A percentile compares a stretch with the other conserved stretches of the same genome.
Evolutionary conservation across 208 protist species (phyloP).

Genomic region (Trichomonas tenax): DNA sequence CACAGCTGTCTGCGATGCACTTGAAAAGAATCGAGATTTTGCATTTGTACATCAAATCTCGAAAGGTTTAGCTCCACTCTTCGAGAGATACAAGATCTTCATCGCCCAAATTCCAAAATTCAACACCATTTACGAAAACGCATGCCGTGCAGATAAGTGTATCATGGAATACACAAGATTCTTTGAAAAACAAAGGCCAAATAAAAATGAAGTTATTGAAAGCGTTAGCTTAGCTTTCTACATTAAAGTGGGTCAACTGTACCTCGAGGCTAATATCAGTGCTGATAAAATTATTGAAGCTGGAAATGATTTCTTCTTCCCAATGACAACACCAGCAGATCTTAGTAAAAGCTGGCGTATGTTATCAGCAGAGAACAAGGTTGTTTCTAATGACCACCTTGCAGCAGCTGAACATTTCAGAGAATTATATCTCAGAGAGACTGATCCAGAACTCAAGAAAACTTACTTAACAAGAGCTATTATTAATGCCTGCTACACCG

Average conservation of each 20-base stretch:
- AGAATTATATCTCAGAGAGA: neutral
- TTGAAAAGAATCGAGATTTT: neutral
- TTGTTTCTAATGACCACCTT: neutral
- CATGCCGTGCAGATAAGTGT: neutral
- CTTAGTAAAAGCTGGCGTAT: neutral
- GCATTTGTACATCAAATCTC: neutral
- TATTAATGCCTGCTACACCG: neutral
- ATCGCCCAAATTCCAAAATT: neutral
- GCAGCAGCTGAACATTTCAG: neutral
- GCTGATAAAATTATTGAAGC: neutral
- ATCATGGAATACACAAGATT: neutral
- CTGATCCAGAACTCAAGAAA: neutral
- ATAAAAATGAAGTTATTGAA: neutral
- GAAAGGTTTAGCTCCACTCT: neutral
- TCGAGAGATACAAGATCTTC: neutral
- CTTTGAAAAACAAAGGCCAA: neutral
- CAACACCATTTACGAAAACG: neutral
- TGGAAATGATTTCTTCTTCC: neutral
- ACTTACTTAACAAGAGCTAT: neutral
- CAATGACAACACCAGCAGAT: neutral
- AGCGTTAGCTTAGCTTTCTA: neutral
- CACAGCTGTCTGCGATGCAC: neutral
- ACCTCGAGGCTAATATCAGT: neutral
- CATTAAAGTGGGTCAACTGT: neutral
- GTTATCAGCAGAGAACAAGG: neutral